Percentiles rank a stretch among this genome's conserved stretches.
phyloP scores from a whole-genome alignment of 352 stramenopile species.

The Pythium brachiatum region DNA sequence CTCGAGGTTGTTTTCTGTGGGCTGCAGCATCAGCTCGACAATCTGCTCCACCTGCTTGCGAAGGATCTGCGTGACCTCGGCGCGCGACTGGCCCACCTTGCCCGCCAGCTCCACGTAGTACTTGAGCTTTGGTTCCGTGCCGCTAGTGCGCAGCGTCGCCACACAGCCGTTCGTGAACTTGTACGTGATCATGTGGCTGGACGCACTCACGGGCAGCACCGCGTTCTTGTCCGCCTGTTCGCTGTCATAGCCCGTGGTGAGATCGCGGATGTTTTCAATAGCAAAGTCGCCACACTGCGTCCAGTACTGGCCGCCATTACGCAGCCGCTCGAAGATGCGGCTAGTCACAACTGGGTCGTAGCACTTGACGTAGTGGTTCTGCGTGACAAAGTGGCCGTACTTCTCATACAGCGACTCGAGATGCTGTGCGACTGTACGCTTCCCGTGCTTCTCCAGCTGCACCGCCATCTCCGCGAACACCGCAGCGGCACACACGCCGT shows the following conservation, averaged over 20 bases:
- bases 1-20: slow-evolving; percentile 74
- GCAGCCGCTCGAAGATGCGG: slow-evolving; percentile 90
- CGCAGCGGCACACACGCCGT: slow-evolving; percentile 92
- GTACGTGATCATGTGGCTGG: slow-evolving; percentile 97
- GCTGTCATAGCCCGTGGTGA: slow-evolving; percentile 89
- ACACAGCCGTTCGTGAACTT: slow-evolving; percentile 95
- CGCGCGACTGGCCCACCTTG: slow-evolving; percentile 56
- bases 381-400: slow-evolving; percentile 96
- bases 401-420: slow-evolving; percentile 89
- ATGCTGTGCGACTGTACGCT: slow-evolving; percentile 59
- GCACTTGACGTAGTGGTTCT: slow-evolving; percentile 98
- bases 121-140: slow-evolving; percentile 99
- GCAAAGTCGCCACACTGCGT: slow-evolving; percentile 73
- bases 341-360: slow-evolving; percentile 87
- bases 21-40: slow-evolving; percentile 81
- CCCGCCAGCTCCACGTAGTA: slow-evolving; percentile 96
- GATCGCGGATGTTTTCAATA: slow-evolving; percentile 82
- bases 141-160: slow-evolving; percentile 95
- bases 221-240: slow-evolving; percentile 86
- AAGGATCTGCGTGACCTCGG: slow-evolving; percentile 54
- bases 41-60: slow-evolving; percentile 69
- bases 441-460: slow-evolving; percentile 58
- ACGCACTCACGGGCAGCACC: slow-evolving; percentile 89
- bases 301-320: slow-evolving; percentile 89
- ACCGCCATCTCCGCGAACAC: slow-evolving; percentile 91